These are phyloP conservation scores for Coemansia sp. DNA, from an alignment of 192 early-diverging fungal species.

Conservation along the genomic window DNA sequence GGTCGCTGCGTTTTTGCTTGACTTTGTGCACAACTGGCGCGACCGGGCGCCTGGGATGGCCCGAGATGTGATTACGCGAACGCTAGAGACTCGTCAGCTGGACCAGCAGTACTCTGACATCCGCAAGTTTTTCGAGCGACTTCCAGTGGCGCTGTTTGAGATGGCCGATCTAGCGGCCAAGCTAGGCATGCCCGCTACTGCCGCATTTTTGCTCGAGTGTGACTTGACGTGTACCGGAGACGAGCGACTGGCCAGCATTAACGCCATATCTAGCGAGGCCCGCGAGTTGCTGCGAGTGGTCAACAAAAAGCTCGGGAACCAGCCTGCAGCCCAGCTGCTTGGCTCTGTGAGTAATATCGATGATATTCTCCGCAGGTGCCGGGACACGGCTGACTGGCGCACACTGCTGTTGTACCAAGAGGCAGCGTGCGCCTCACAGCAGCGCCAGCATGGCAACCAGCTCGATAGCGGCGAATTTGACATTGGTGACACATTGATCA, in stretches of 20 bases:
- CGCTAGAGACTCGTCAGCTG: constrained; percentile 34
- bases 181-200: constrained; percentile 38
- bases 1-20: constrained; percentile 41
- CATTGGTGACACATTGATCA: constrained; percentile 46
- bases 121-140: constrained; percentile 35
- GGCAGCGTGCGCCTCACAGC: constrained; percentile 11
- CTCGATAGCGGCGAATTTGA: constrained; percentile 10
- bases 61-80: constrained; percentile 25
- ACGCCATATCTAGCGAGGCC: constrained; percentile 31
- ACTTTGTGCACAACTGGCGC: constrained; percentile 53
- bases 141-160: constrained; percentile 52
- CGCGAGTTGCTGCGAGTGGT: constrained; percentile 31
- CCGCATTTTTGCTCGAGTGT: constrained; percentile 51
- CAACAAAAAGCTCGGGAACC: constrained; percentile 42
- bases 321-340: constrained; percentile 42
- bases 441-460: not conserved
- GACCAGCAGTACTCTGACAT: constrained; percentile 39
- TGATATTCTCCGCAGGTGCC: constrained; percentile 44
- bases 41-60: constrained; percentile 35
- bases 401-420: constrained; percentile 52
- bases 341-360: constrained; percentile 20
- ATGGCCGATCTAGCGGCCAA: constrained; percentile 41
- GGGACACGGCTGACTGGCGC: constrained; percentile 43
- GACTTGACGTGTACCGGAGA: constrained; percentile 44
- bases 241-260: constrained; percentile 17